Evolutionary conservation across 2,329 filamentous ascomycete species (phyloP).

Genomic region (Emmonsiellopsis sp.): DNA sequence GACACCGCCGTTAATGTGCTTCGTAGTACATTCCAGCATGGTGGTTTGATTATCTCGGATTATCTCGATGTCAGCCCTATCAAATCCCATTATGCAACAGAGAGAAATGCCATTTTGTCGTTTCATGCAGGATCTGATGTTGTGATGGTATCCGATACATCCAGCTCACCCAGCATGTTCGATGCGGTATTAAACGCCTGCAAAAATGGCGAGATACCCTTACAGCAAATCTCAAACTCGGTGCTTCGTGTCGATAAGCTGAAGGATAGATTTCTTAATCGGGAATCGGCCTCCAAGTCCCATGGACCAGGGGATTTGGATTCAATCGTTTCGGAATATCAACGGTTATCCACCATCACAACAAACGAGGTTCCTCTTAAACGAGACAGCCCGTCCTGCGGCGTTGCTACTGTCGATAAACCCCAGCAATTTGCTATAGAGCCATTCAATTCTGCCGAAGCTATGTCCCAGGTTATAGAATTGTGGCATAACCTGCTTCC

Average conservation of each 20-base stretch:
- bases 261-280: conserved; percentile 28
- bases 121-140: conserved; percentile 36
- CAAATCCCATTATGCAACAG: conserved; percentile 31
- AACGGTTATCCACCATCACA: too few species aligned
- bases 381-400: conserved; percentile 17
- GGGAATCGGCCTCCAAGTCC: conserved; percentile 19
- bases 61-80: conserved; percentile 39
- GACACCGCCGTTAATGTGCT: conserved; percentile 28
- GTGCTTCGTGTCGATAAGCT: conserved; percentile 24
- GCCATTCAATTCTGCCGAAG: conserved; percentile 2
- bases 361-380: conserved; percentile 25
- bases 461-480: conserved; percentile 2
- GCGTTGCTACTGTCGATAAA: conserved; percentile 25
- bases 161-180: conserved; percentile 31
- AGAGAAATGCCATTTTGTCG: conserved; percentile 31
- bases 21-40: conserved; percentile 33
- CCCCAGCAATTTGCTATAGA: conserved; percentile 8
- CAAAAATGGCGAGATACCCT: conserved; percentile 23
- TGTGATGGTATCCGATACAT: conserved; percentile 38
- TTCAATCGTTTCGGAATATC: conserved; percentile 27
- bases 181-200: conserved; percentile 29
- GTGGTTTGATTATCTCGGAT: conserved; percentile 37
- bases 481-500: conserved; percentile 10
- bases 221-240: conserved; percentile 25
- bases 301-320: background rate